Percentiles rank a stretch among this genome's conserved stretches.
Conservation (phyloP, 2,329 filamentous ascomycete species). For the Hortaea werneckii region DNA sequence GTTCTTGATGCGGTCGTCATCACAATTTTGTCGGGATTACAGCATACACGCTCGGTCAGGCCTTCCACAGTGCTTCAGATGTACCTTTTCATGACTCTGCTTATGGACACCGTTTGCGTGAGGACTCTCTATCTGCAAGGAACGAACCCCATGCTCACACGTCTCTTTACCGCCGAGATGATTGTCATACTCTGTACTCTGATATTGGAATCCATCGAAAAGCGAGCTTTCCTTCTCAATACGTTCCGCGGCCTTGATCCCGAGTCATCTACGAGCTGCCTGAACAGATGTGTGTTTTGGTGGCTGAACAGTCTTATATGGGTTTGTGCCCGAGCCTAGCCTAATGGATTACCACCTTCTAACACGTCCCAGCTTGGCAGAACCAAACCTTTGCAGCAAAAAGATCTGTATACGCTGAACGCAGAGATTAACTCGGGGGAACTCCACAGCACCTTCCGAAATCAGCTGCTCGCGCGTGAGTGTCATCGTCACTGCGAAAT, state of each 20-base stretch:
- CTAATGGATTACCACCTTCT: no score
- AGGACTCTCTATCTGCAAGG: neutral
- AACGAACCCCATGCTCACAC: neutral
- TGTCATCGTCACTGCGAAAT: no score
- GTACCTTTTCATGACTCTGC: neutral
- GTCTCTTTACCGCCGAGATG: neutral
- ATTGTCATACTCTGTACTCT: neutral
- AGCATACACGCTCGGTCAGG: neutral
- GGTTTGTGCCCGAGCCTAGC: neutral
- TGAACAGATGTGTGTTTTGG: neutral
- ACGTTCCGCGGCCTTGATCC: neutral
- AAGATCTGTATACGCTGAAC: neutral
- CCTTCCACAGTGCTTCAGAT: neutral
- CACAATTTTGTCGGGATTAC: neutral
- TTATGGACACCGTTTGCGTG: neutral
- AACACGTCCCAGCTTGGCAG: no score
- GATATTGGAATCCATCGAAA: neutral
- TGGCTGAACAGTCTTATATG: neutral
- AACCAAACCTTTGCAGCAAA: neutral
- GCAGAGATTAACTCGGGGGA: neutral
- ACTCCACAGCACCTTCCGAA: no score
- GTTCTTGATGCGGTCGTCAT: neutral
- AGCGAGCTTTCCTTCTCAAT: neutral
- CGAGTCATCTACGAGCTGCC: neutral
- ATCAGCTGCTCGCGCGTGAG: no score